Conservation (phyloP, 441 rosid species). For the Pelargonium fulgidum region DNA sequence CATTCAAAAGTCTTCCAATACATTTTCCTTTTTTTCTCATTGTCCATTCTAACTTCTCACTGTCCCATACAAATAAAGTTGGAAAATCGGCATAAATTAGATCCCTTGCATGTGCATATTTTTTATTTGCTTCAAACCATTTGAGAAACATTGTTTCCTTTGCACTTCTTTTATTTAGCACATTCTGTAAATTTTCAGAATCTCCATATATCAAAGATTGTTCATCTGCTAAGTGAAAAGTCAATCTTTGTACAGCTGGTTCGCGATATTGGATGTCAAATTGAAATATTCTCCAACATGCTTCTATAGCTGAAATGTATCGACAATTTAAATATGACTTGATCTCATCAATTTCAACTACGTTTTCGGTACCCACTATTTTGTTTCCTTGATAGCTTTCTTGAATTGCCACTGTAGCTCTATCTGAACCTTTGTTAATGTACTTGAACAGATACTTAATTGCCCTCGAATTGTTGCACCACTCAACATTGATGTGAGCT, state of each 20-base stretch:
- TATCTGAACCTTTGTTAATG: slow-evolving; percentile 15
- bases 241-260: neutral
- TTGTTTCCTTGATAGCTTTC: neutral
- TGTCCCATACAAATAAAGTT: too few species aligned
- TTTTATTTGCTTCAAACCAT: too few species aligned
- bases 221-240: neutral
- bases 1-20: too few species aligned
- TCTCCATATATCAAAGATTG: neutral
- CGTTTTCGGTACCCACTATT: neutral
- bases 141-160: too few species aligned
- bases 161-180: neutral
- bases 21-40: too few species aligned
- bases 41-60: too few species aligned
- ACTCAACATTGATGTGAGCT: slow-evolving; percentile 15
- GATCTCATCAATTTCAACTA: neutral
- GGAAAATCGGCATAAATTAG: too few species aligned
- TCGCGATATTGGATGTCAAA: slow-evolving; percentile 11
- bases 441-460: slow-evolving; percentile 24
- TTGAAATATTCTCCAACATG: slow-evolving; percentile 17
- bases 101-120: too few species aligned
- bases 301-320: slow-evolving; percentile 12
- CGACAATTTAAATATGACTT: slow-evolving; percentile 9
- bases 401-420: neutral
- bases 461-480: neutral
- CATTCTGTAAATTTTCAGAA: neutral